Evolutionary conservation across 345 rosid genomes (phyloP).

Genomic region (Hibiscus mutabilis): DNA sequence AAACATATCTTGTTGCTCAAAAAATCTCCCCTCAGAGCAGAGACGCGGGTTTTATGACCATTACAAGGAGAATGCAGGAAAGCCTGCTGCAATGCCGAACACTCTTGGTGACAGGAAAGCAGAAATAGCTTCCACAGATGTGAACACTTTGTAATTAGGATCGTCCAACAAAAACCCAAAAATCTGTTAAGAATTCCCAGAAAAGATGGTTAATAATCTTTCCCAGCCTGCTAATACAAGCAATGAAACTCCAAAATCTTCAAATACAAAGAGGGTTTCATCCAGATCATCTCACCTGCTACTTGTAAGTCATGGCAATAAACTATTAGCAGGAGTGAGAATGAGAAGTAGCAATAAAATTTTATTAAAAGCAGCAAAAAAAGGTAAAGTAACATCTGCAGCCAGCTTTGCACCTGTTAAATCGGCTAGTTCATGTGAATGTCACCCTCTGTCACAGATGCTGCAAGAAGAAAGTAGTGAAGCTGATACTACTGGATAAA

Average conservation of each 20-base stretch:
- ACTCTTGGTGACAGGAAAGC: slow-evolving; percentile 40
- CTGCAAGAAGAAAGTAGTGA: slow-evolving; percentile 65
- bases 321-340: slow-evolving; percentile 21
- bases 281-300: slow-evolving; percentile 35
- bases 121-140: slow-evolving; percentile 30
- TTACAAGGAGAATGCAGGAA: too few species aligned
- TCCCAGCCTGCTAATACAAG: slow-evolving; percentile 1
- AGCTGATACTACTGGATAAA: slow-evolving; percentile 48
- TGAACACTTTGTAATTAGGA: slow-evolving; percentile 28
- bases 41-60: too few species aligned
- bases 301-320: slow-evolving; percentile 48
- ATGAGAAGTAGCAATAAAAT: slow-evolving; percentile 29
- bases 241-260: slow-evolving; percentile 27
- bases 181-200: slow-evolving; percentile 26
- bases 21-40: too few species aligned
- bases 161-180: slow-evolving; percentile 26
- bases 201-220: slow-evolving; percentile 7
- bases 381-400: slow-evolving; percentile 27
- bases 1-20: too few species aligned
- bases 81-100: slow-evolving; percentile 30
- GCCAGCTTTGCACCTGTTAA: slow-evolving; percentile 22
- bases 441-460: slow-evolving; percentile 66
- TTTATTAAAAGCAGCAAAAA: slow-evolving; percentile 27
- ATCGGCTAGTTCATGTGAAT: slow-evolving; percentile 41
- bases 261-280: slow-evolving; percentile 29